Base-by-base conservation (phyloP, 768 basidiomycete genomes). In the Clitopilus passeckerianus region DNA sequence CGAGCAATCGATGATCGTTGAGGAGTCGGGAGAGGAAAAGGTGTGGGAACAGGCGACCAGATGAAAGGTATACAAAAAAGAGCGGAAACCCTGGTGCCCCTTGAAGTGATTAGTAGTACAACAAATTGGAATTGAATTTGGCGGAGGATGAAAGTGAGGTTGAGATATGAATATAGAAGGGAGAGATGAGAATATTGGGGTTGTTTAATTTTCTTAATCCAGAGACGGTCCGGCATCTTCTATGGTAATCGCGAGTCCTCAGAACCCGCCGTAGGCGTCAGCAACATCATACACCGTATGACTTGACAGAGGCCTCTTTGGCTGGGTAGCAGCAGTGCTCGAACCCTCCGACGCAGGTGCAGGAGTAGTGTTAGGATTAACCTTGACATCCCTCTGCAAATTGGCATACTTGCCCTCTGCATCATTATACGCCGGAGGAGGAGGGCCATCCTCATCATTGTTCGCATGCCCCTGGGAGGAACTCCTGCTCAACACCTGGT, bases 251-350 rank as follows among this genome's bases (percentile, higher is more conserved):
- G 10, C 41, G 56, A 58, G 37, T n/a, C 43, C 50, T 79, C 72
- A 89, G 68, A 90, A 81, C 30, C 87, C 89, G 23, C 80, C 86
- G 63, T 90, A 90, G 52, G 84, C 86, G 62, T 90, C 88, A 27
- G 84, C 83, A 34, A 81, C 80, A 63, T 85, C 79, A 63, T 89
- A 90, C 57, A 83, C 72, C 12, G 84, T 85, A 20, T 74, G 60
- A 7, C 63, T 60, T n/a, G 65, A 66, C 22, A 43, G n/a, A 5
- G 65, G 65, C 53, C 65, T 59, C 57, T 33, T 43, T 15, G 59
- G 22, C 53, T 43, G 44, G 35, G 46, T 20, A 57, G 59, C 33
- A 30, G 57, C 41, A n/a, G 24, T 15, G 30, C 54, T 33, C n/a
- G 54, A 20, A 10, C 23, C 54, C 33, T 55, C 18, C 33, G 53